Conservation (phyloP, 2,329 filamentous ascomycete species). For the Ilyonectria robusta region DNA sequence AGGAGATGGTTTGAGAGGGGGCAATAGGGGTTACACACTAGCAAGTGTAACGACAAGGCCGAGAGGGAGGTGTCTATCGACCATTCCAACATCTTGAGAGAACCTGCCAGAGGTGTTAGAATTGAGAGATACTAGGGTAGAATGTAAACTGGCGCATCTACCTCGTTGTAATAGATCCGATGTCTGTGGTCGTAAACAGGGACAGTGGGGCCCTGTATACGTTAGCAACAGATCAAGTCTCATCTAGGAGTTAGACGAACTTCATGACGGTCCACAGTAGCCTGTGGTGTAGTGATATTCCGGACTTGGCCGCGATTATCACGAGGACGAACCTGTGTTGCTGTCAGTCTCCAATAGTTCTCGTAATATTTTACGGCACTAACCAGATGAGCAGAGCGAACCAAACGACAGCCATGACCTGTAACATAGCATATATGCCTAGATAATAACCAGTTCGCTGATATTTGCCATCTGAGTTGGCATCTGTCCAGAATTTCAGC, state of each 20-base stretch:
- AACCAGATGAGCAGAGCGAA: slow-evolving; percentile 43
- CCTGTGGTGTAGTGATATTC: slow-evolving; percentile 43
- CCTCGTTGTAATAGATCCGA: slow-evolving; percentile 59
- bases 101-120: slow-evolving; percentile 49
- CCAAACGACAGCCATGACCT: slow-evolving; percentile 40
- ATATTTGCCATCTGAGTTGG: slow-evolving; percentile 29
- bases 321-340: slow-evolving; percentile 48
- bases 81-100: slow-evolving; percentile 59
- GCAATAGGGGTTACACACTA: slow-evolving; percentile 49
- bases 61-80: slow-evolving; percentile 59
- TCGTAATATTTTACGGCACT: fast-evolving
- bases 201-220: slow-evolving; percentile 54
- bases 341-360: slow-evolving; percentile 4
- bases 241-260: not conserved
- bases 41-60: slow-evolving; percentile 51
- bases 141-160: slow-evolving; percentile 24
- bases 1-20: not conserved
- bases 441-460: slow-evolving; percentile 40
- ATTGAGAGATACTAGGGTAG: not conserved
- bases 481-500: slow-evolving; percentile 50
- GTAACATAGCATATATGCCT: slow-evolving; percentile 44
- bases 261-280: slow-evolving; percentile 44
- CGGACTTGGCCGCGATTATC: slow-evolving; percentile 46
- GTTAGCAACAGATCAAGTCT: slow-evolving; percentile 23
- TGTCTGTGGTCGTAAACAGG: slow-evolving; percentile 58